phyloP scores from a whole-genome alignment of 768 basidiomycete species.

The Tricholoma terreum region DNA sequence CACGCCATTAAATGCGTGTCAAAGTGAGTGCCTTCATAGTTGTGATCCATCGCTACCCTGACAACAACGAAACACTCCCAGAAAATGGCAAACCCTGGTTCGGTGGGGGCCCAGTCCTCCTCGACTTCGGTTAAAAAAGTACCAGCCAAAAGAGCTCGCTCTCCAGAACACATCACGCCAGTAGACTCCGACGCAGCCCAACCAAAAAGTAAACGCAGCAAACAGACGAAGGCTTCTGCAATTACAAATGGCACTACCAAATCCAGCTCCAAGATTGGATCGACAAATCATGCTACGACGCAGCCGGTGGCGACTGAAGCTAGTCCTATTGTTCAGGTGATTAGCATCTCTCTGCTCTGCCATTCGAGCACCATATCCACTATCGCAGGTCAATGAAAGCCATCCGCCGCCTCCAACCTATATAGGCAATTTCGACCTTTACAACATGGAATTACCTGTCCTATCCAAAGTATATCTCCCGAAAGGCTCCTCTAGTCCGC shows the following conservation, averaged over 20 bases:
- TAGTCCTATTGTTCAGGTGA: not conserved
- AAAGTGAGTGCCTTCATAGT: not conserved
- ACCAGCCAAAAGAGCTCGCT: not conserved
- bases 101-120: not conserved
- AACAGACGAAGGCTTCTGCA: not conserved
- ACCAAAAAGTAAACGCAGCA: not conserved
- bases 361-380: not conserved
- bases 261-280: not conserved
- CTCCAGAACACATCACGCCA: not conserved
- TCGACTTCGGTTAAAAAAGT: not conserved
- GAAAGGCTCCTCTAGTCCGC: constrained; percentile 18
- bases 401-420: constrained; percentile 1
- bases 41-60: not conserved
- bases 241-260: not conserved
- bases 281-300: not conserved
- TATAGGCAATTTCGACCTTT: constrained; percentile 38
- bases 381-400: not conserved
- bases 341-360: not conserved
- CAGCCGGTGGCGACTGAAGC: not conserved
- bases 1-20: not conserved
- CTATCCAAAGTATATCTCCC: constrained; percentile 32
- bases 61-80: not conserved
- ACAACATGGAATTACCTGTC: constrained; percentile 36
- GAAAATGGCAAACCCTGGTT: not conserved
- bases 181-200: not conserved